Base-by-base conservation (phyloP, 192 early-diverging fungal genomes). In the Podila verticillata region DNA sequence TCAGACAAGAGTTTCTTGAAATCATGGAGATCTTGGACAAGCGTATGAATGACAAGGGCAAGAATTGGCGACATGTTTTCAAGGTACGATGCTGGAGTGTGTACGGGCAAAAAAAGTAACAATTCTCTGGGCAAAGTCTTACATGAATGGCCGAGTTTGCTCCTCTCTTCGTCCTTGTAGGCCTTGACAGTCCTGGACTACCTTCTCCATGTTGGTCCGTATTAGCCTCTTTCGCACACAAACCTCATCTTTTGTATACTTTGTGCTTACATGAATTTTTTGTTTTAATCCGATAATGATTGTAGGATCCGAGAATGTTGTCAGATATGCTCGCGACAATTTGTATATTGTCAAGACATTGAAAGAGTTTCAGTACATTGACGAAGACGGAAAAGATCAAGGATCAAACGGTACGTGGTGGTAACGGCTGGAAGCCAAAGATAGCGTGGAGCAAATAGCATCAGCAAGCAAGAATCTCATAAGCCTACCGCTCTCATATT, bases 21-120 rank as follows among this genome's bases (percentile, higher is more conserved):
- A 94, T 98, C 61, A 98, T 98, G 96, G 95, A 97, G 71, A 96
- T 98, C 78, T 71, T 98, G 36, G 96, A 98, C 75, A 98, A 97
- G 87, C 90, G 97, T 10, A 85, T 99, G 78, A 98, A 98, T 73
- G 98, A 99, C 84, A 93, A 92, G 73, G 98, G 98, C 44, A 96
- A 96, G 85, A 92, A 96, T 85, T 98, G 97, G 97, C 85, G 96
- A 58, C 97, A 98, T 82, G 96, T 98, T 12, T 98, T 94, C 84
- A 98, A 98, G 86, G 93, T 95, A 85, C 54, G 29, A n/a, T 0
- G 10, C n/a, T 8, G 24, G 17, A 24, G 8, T 54, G 20, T 54
- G 51, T n/a, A 44, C 10, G 8, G 10, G 12, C 12, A 15, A 15
- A 44, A 15, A 44, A 15, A 44, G 3, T 44, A n/a, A n/a, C 39